Conservation (phyloP, 306 rosid genomes). For the Pyrus communis region DNA sequence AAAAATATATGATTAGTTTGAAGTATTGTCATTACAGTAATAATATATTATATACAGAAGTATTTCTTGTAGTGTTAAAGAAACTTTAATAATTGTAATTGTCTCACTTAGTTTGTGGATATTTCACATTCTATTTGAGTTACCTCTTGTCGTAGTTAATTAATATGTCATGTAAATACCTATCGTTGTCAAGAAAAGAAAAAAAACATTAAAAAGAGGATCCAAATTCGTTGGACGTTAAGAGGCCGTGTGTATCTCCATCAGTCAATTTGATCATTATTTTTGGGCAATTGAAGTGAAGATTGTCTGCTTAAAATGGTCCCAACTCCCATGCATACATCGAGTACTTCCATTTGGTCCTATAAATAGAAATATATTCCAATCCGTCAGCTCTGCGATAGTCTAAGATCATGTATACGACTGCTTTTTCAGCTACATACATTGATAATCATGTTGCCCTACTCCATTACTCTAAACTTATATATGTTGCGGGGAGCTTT, state of each 20-base stretch:
- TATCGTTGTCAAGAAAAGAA: too few species aligned
- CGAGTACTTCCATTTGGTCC: not conserved
- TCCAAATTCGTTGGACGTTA: not conserved
- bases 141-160: too few species aligned
- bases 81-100: too few species aligned
- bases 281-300: not conserved
- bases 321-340: not conserved
- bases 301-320: not conserved
- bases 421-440: not conserved
- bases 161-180: too few species aligned
- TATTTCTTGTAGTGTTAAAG: too few species aligned
- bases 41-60: too few species aligned
- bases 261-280: not conserved
- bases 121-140: too few species aligned
- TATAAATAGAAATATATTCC: too few species aligned
- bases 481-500: not conserved
- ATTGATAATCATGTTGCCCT: not conserved
- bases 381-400: not conserved
- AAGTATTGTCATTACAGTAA: too few species aligned
- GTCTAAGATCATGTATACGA: not conserved
- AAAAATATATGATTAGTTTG: too few species aligned
- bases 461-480: not conserved
- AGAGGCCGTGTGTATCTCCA: not conserved
- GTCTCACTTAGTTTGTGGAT: too few species aligned
- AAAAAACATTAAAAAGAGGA: too few species aligned